Conservation (phyloP, 2,329 filamentous ascomycete species). For the Beauveria australis region DNA sequence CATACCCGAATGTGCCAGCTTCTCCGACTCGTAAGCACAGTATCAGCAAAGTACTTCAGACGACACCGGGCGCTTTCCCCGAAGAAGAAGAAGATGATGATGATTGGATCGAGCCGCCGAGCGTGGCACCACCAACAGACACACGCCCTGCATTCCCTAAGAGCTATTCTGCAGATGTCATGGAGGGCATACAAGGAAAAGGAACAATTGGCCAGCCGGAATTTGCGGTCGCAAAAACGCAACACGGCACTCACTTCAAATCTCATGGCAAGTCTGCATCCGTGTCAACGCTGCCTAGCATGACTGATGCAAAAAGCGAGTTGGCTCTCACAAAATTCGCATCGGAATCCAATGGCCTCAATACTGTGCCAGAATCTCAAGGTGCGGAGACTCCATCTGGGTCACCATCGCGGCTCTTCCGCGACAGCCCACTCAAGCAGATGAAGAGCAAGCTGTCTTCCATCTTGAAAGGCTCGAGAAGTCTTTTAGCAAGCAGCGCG, state of each 20-base stretch:
- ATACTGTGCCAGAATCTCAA: slow-evolving; percentile 37
- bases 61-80: slow-evolving; percentile 53
- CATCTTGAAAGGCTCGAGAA: slow-evolving; percentile 79
- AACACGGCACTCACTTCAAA: background rate
- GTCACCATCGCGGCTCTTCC: slow-evolving; percentile 47
- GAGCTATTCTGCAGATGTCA: slow-evolving; percentile 52
- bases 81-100: slow-evolving; percentile 48
- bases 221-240: slow-evolving; percentile 8
- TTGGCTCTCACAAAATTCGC: slow-evolving; percentile 47
- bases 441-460: slow-evolving; percentile 91
- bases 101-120: slow-evolving; percentile 54
- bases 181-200: slow-evolving; percentile 47
- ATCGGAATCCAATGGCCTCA: slow-evolving; percentile 44
- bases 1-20: slow-evolving; percentile 20
- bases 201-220: slow-evolving; percentile 39
- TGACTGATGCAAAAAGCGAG: slow-evolving; percentile 15
- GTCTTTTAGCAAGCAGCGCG: slow-evolving; percentile 71
- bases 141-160: slow-evolving; percentile 48
- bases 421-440: slow-evolving; percentile 78
- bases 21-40: slow-evolving; percentile 20
- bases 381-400: slow-evolving; percentile 42
- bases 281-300: slow-evolving; percentile 43
- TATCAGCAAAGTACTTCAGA: slow-evolving; percentile 21
- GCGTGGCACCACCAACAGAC: slow-evolving; percentile 20
- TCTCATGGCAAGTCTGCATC: slow-evolving; percentile 54